Percentiles rank a stretch among this genome's conserved stretches.
phyloP scores from a whole-genome alignment of 2,329 filamentous ascomycete species.

The Pseudogymnoascus sp. region DNA sequence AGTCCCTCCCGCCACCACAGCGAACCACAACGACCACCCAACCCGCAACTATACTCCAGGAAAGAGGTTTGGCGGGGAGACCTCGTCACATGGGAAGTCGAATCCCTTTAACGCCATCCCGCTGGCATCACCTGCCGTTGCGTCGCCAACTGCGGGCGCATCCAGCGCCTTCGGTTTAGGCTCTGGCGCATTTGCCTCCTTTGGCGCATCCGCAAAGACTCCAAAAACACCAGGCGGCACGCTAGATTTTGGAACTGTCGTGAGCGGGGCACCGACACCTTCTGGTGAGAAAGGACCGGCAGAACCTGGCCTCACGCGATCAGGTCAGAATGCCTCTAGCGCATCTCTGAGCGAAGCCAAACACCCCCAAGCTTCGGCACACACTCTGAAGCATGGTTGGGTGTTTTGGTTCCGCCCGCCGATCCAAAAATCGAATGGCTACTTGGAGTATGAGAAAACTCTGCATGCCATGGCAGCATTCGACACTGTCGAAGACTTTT shows the following conservation, averaged over 20 bases:
- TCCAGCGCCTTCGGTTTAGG: slow-evolving; percentile 90
- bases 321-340: slow-evolving; percentile 34
- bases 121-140: slow-evolving; percentile 59
- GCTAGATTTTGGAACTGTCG: slow-evolving; percentile 65
- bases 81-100: slow-evolving; percentile 63
- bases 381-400: slow-evolving; percentile 78
- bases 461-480: slow-evolving; percentile 79
- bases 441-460: slow-evolving; percentile 92
- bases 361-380: slow-evolving; percentile 36
- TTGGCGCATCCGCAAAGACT: slow-evolving; percentile 73
- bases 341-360: slow-evolving; percentile 43
- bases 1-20: slow-evolving; percentile 29
- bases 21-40: slow-evolving; percentile 42
- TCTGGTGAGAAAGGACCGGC: slow-evolving; percentile 48
- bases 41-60: slow-evolving; percentile 58
- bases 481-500: slow-evolving; percentile 82
- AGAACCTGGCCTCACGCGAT: slow-evolving; percentile 4
- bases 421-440: slow-evolving; percentile 85
- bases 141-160: slow-evolving; percentile 69
- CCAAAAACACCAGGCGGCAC: slow-evolving; percentile 77
- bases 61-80: slow-evolving; percentile 69
- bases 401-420: slow-evolving; percentile 96
- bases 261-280: slow-evolving; percentile 44
- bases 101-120: slow-evolving; percentile 76
- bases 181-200: slow-evolving; percentile 93